These are phyloP conservation scores for Hypoxylon fuscum DNA, from an alignment of 495 filamentous ascomycete species.

Conservation along the genomic window DNA sequence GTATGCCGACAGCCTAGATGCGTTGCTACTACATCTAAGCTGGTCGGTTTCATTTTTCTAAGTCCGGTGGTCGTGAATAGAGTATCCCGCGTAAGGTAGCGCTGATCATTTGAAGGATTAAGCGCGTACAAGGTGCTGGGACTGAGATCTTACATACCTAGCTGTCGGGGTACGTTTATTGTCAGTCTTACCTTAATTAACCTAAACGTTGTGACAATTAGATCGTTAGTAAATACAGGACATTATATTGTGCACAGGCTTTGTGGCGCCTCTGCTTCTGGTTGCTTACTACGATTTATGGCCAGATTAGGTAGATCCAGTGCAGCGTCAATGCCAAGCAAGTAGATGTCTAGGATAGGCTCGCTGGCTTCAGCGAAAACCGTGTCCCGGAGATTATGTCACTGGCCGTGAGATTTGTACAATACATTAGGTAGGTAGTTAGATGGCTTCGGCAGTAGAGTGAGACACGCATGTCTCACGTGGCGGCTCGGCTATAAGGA, in stretches of 20 bases:
- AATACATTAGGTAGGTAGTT: no score
- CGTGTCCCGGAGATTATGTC: not conserved
- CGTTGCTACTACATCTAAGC: no score
- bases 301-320: not conserved
- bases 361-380: not conserved
- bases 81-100: not conserved
- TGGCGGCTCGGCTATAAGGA: slow-evolving; percentile 34
- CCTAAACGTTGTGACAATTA: no score
- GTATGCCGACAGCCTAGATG: slow-evolving; percentile 7
- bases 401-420: not conserved
- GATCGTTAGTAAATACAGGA: no score
- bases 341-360: not conserved
- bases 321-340: not conserved
- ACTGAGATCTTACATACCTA: not conserved
- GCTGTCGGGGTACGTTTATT: no score
- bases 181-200: no score
- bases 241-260: no score
- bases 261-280: no score
- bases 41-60: no score
- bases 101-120: not conserved
- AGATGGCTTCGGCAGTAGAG: slow-evolving; percentile 26
- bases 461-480: slow-evolving; percentile 38
- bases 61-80: no score
- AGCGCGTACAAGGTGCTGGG: not conserved
- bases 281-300: not conserved